Evolutionary conservation across 345 rosid species (phyloP).

Genomic region (Brassica carinata): DNA sequence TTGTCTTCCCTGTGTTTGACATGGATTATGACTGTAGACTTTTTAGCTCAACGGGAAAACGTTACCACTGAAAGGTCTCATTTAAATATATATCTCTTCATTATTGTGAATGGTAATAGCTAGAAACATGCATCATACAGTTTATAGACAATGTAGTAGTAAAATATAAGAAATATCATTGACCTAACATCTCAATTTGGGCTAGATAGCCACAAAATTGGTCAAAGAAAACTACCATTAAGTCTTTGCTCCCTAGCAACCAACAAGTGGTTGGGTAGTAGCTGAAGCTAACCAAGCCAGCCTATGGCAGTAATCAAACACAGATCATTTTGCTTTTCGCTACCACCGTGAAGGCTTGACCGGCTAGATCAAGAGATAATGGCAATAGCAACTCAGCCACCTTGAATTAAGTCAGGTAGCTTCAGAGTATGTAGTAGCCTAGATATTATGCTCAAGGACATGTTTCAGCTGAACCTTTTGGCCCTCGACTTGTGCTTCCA

Average conservation of each 20-base stretch:
- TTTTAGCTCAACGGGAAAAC: background rate
- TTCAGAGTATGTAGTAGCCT: conserved; percentile 19
- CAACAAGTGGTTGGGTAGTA: conserved; percentile 8
- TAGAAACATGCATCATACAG: background rate
- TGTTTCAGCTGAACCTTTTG: conserved; percentile 84
- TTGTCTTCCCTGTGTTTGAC: background rate
- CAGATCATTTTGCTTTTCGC: conserved; percentile 7
- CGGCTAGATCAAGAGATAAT: background rate
- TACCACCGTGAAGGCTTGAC: background rate
- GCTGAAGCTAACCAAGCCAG: conserved; percentile 18
- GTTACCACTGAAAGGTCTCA: background rate
- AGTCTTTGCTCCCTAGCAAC: conserved; percentile 11
- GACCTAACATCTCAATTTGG: conserved; percentile 4
- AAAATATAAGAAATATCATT: background rate
- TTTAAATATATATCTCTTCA: background rate
- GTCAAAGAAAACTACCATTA: background rate
- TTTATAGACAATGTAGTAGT: background rate
- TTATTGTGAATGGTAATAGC: background rate
- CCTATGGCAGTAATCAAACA: conserved; percentile 1
- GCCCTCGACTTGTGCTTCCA: conserved; percentile 81
- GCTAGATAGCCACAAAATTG: background rate
- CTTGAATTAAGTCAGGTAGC: background rate
- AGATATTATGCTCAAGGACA: conserved; percentile 82
- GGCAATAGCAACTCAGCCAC: background rate
- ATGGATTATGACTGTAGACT: background rate